Evolutionary conservation across 2,329 filamentous ascomycete species (phyloP), one percentile per base, ranked within the genome.

Genomic region (Aspergillus latus): DNA sequence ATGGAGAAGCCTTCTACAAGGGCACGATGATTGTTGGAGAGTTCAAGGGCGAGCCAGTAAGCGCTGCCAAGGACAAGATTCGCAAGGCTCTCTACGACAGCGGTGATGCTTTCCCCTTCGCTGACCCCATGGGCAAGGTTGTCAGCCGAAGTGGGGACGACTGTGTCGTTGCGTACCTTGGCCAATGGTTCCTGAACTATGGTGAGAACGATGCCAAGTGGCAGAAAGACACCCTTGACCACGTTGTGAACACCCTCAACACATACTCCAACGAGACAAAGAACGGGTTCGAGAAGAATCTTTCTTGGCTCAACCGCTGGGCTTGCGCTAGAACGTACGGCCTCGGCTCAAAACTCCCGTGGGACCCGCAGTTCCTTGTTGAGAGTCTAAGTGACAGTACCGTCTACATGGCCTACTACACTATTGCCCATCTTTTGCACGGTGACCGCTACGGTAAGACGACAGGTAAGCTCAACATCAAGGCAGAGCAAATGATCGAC

Each of bases 101-200:
- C 40, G 87, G 87, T 0, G 81, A 90, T 61, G 94, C 92, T 11
- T 97, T 99, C 74, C 85, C 87, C 64, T 99, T 97, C 71, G 92
- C 90, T 10, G 94, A 99, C 74, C 94, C 94, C 2, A 92, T 97
- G 74, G 88, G 89, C 66, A 85, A 88, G 74, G 94, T 97, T 63
- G 85, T 95, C 59, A 93, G 88, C 69, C 84, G 94, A 74, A 95
- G 90, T 65, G 90, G 88, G 29, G 93, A 97, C 69, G 90, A 95
- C 64, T 97, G 94, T 72, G 92, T 96, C 57, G 93, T 94, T 58
- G 89, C 92, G 30, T 87, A 93, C 63, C 86, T 97, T 69, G 93
- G 97, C 66, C 94, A 99, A 76, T 99, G 94, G 92, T 99, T 96
- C 77, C 80, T 99, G 66, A 93, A 97, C 76, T 99, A 99, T 69